A percentile compares a stretch with the other conserved stretches of the same genome.
These are phyloP conservation scores for Candida pini DNA, from an alignment of 805 yeast species.

Conservation along the genomic window DNA sequence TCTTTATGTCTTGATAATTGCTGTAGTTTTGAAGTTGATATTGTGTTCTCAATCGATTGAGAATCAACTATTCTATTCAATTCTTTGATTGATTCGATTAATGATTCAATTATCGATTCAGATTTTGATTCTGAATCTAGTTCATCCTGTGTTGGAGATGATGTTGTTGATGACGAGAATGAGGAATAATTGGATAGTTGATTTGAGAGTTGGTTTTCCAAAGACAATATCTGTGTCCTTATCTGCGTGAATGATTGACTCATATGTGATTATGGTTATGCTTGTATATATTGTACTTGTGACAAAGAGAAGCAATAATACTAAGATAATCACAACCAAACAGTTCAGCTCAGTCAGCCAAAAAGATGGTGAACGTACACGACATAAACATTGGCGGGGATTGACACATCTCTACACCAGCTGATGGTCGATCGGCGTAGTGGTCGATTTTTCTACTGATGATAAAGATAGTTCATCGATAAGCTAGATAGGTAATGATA, in stretches of 20 bases:
- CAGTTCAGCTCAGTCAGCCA: too few species aligned
- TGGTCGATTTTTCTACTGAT: too few species aligned
- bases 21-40: conserved; percentile 69
- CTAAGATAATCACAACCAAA: too few species aligned
- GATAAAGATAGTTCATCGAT: too few species aligned
- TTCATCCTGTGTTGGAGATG: conserved; percentile 46
- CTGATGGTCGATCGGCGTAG: too few species aligned
- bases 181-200: conserved; percentile 49
- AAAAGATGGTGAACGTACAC: too few species aligned
- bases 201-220: conserved; percentile 64
- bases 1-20: conserved; percentile 83
- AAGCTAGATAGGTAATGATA: too few species aligned
- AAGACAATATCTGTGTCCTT: conserved; percentile 59
- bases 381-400: too few species aligned
- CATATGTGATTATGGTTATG: too few species aligned
- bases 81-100: conserved; percentile 47
- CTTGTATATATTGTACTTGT: too few species aligned
- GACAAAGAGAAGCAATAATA: too few species aligned
- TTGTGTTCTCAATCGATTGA: conserved; percentile 29
- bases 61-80: conserved; percentile 50
- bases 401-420: too few species aligned
- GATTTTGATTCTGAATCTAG: conserved; percentile 37
- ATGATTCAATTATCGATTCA: conserved; percentile 44
- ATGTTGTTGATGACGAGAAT: conserved; percentile 45
- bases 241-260: conserved; percentile 54